Base-by-base conservation (phyloP, 225 moss, liverwort and hornwort genomes). In the Ulota crispa region DNA sequence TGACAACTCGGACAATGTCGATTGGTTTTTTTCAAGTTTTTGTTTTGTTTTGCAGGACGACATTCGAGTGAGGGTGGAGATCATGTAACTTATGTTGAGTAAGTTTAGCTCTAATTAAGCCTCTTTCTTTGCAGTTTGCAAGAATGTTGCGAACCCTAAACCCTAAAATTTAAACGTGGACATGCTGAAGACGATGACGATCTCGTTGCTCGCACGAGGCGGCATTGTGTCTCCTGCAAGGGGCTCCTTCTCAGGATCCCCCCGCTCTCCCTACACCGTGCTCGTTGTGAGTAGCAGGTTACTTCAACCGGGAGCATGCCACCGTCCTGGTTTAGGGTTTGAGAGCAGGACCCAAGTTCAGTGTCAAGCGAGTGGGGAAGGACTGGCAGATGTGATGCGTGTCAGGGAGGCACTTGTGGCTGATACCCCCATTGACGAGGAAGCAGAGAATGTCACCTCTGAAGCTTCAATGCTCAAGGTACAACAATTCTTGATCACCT, bases 151-250 rank as follows among this genome's bases (percentile, higher is more conserved):
- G 37, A 64, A 76, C 54, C n/a, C 14, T 53, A 41, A 77, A 26
- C n/a, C 67, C 59, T 78, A 32, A 68, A 73, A 68, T 59, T 42
- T 50, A 37, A 72, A 55, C 19, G 34, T 31, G 9, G 59, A 54
- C 14, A 90, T 90, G 90, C 82, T 88, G 77, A 84, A 80, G 84
- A 86, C 72, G 70, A 82, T 86, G 90, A 75, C 88, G 45, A 66
- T 72, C 28, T 12, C 67, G 64, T 63, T 84, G 77, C 81, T 86
- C 20, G 64, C 82, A 28, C 77, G 80, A 43, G 82, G 84, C 64
- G 47, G 52, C 53, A 70, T 80, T 31, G 9, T 67, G 20, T 54
- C 59, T 64, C 21, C 80, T 43, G 61, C 70, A 52, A 78, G 43
- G 12, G 43, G 59, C 73, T 77, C 77, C 31, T 31, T 67, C 7